Conservation (phyloP, 2,329 filamentous ascomycete genomes). For the Lachnellula cervina region DNA sequence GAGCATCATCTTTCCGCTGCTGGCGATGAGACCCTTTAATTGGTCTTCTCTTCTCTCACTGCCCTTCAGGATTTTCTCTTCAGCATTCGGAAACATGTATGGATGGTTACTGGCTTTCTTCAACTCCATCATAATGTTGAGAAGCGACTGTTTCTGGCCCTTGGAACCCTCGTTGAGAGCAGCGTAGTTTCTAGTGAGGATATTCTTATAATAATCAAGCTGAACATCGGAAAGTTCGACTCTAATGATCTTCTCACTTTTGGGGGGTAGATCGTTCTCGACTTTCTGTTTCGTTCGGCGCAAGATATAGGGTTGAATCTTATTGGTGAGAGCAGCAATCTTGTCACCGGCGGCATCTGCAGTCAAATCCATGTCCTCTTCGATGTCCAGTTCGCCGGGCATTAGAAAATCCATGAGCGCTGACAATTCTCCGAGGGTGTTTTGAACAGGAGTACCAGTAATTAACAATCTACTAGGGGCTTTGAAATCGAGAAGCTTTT, state of each 20-base stretch:
- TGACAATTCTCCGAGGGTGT: slow-evolving; percentile 87
- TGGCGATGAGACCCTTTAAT: slow-evolving; percentile 88
- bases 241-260: slow-evolving; percentile 98
- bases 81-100: slow-evolving; percentile 93
- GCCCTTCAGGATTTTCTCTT: slow-evolving; percentile 80
- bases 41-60: slow-evolving; percentile 81
- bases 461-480: slow-evolving; percentile 87
- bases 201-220: slow-evolving; percentile 98
- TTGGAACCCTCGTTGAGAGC: slow-evolving; percentile 85
- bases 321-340: slow-evolving; percentile 75
- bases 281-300: slow-evolving; percentile 96
- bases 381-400: slow-evolving; percentile 86
- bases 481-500: slow-evolving; percentile 78
- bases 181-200: slow-evolving; percentile 91
- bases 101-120: slow-evolving; percentile 99
- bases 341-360: slow-evolving; percentile 81
- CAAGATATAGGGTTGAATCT: slow-evolving; percentile 90
- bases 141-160: slow-evolving; percentile 87
- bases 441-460: slow-evolving; percentile 95
- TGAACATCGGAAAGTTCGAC: slow-evolving; percentile 96
- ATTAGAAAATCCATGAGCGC: slow-evolving; percentile 95
- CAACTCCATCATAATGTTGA: slow-evolving; percentile 99
- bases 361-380: slow-evolving; percentile 82
- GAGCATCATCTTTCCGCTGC: slow-evolving; percentile 99
- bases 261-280: slow-evolving; percentile 90